Base-by-base conservation (phyloP, 306 rosid species). In the Vigna mungo region DNA sequence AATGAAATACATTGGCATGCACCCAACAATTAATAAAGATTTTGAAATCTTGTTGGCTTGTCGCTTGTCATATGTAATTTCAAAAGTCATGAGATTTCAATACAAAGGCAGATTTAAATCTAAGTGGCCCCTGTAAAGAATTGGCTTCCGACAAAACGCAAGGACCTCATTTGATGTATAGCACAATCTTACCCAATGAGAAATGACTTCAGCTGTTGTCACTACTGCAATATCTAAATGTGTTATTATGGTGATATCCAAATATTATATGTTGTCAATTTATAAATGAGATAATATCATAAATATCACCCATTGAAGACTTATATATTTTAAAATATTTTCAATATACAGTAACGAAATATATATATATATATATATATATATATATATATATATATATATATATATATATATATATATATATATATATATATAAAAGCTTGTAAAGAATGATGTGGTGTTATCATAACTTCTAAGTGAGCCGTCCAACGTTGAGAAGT, bases 41-140 rank as follows among this genome's bases (percentile, higher is more conserved):
- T 65, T 65, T 65, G 20, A 21, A 11, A 43, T 66, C 37, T 66
- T 13, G 54, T 13, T 66, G 72, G 54, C 36, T 43, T 13, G 72
- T 66, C 52, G 20, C 6, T 41, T 41, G 32, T 41, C 71, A 65
- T 17, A 5, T 1, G 71, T 39, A 65, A 64, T 41, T 65, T 39
- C 49, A 9, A 65, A 1, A 65, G 34, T 65, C 71, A 18, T 12
- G 32, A 41, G 41, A 36, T 41, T 39, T 66, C 10, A 11, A 43
- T 43, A 1, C 49, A 18, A 18, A 37, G 18, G 68, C 68, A 61
- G 64, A 58, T 2, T 60, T 60, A 32, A 36, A 27, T 60, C 12
- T 11, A 60, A 61, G 18, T 39, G 21, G 51, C 17, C 53, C 17
- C 71, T 11, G 2, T 2, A 66, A 20, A 41, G 34, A 66, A 18